These are phyloP conservation scores for Microascus cirrosus DNA, from an alignment of 2,329 filamentous ascomycete genomes.

Conservation along the genomic window DNA sequence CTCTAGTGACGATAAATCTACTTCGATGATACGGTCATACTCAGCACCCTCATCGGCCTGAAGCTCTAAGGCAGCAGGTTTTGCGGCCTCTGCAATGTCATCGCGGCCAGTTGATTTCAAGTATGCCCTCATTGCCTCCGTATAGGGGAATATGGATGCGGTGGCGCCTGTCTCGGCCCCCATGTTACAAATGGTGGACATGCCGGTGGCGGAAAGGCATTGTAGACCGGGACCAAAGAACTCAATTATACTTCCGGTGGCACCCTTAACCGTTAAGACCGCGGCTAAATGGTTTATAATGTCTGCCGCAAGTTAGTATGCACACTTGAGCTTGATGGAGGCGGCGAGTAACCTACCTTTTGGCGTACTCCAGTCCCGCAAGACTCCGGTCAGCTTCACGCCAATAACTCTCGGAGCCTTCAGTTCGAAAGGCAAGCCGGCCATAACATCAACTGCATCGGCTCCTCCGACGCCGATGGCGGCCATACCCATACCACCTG, in stretches of 20 bases:
- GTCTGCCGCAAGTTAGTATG: conserved; percentile 37
- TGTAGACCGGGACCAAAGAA: conserved; percentile 62
- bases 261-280: conserved; percentile 94
- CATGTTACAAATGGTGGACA: conserved; percentile 59
- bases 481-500: conserved; percentile 87
- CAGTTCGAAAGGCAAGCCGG: conserved; percentile 90
- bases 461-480: conserved; percentile 96
- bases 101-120: conserved; percentile 81
- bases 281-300: conserved; percentile 96
- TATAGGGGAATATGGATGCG: conserved; percentile 94
- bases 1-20: conserved; percentile 90
- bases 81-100: conserved; percentile 82
- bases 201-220: conserved; percentile 48
- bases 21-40: conserved; percentile 93
- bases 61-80: conserved; percentile 74
- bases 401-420: conserved; percentile 97
- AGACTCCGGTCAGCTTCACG: conserved; percentile 81
- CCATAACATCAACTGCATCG: conserved; percentile 98
- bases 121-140: conserved; percentile 96
- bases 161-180: conserved; percentile 71
- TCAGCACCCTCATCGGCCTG: conserved; percentile 80
- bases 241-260: conserved; percentile 83
- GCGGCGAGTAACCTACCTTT: conserved; percentile 52
- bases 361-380: conserved; percentile 84
- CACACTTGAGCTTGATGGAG: conserved; percentile 3